A percentile compares a stretch with the other conserved stretches of the same genome.
These are phyloP conservation scores for Calocybe indica DNA, from an alignment of 768 basidiomycete species.

Conservation along the genomic window DNA sequence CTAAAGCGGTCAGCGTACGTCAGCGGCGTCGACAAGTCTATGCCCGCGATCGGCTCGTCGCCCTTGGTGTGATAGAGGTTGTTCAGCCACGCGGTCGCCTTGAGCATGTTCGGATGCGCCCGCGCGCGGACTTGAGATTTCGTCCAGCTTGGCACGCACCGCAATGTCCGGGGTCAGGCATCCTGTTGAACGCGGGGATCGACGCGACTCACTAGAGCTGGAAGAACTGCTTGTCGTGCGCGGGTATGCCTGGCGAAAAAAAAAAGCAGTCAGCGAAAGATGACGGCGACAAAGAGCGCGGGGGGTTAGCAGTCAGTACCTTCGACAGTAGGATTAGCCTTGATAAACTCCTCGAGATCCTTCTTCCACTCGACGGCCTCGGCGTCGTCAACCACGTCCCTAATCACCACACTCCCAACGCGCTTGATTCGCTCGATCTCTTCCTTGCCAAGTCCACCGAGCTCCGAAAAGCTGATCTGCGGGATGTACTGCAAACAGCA, in stretches of 20 bases:
- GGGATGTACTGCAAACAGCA: constrained; percentile 44
- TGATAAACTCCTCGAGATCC: constrained; percentile 48
- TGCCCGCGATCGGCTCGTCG: constrained; percentile 34
- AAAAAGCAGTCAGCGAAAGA: neutral
- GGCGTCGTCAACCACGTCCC: constrained; percentile 49
- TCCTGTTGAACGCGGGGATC: too few relatives aligned
- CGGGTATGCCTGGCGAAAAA: constrained; percentile 40
- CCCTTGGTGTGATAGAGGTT: constrained; percentile 49
- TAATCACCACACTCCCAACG: constrained; percentile 56
- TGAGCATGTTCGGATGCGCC: constrained; percentile 60
- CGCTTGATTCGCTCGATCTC: constrained; percentile 44
- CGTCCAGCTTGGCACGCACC: constrained; percentile 26
- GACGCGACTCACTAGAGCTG: constrained; percentile 51
- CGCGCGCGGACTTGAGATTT: constrained; percentile 61
- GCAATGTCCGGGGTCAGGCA: neutral
- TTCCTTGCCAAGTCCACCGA: constrained; percentile 39
- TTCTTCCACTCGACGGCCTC: constrained; percentile 56
- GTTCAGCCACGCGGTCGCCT: constrained; percentile 54
- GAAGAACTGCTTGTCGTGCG: constrained; percentile 65
- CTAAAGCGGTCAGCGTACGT: constrained; percentile 72
- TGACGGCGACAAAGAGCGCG: neutral
- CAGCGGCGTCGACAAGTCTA: constrained; percentile 57
- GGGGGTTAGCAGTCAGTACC: constrained; percentile 26
- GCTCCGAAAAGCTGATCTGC: constrained; percentile 51
- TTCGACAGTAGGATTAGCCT: constrained; percentile 47